These are phyloP conservation scores for Catharanthus roseus DNA, from an alignment of 257 asterid species.

Conservation along the genomic window DNA sequence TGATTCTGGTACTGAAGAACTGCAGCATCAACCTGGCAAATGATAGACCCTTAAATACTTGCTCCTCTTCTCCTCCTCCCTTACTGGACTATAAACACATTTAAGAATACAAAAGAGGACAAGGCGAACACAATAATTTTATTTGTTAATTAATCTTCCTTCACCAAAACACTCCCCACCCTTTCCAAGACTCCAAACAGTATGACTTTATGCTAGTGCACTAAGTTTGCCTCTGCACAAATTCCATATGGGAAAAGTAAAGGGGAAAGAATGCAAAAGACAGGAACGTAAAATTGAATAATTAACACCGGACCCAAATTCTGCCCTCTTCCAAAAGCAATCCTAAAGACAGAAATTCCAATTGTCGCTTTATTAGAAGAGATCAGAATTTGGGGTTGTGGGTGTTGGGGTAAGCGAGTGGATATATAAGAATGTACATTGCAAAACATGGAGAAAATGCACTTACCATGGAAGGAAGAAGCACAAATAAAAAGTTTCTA, in stretches of 20 bases:
- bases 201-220: background rate
- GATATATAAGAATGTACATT: background rate
- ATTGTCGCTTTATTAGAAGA: background rate
- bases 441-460: background rate
- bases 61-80: background rate
- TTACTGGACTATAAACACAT: background rate
- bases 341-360: background rate
- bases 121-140: background rate
- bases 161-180: background rate
- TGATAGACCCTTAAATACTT: conserved; percentile 10
- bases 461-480: background rate
- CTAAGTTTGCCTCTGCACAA: background rate
- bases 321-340: too few species aligned
- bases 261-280: too few species aligned
- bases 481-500: background rate
- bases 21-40: conserved; percentile 82
- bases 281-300: background rate
- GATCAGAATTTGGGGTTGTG: background rate
- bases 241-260: background rate
- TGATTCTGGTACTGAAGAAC: conserved; percentile 96
- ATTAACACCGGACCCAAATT: background rate
- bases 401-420: background rate
- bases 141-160: background rate
- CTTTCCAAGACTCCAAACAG: background rate
- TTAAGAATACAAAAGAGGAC: background rate